Conservation (phyloP, 495 filamentous ascomycete species). For the Cercophora scortea region DNA sequence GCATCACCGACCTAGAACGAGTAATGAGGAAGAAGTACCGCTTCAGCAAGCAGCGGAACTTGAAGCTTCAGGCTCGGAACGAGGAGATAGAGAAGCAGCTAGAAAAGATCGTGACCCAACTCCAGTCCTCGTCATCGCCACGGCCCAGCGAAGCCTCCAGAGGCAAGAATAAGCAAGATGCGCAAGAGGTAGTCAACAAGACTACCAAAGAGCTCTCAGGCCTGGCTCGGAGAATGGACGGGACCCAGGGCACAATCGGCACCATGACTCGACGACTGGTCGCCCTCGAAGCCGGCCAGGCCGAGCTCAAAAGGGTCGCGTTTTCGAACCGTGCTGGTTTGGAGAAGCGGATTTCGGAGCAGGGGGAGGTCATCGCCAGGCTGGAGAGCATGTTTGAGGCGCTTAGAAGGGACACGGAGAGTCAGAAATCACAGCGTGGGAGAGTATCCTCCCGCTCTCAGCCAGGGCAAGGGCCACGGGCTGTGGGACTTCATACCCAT, state of each 20-base stretch:
- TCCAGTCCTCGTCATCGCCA: no score
- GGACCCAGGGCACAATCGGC: no score
- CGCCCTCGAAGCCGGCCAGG: background rate
- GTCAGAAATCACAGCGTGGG: no score
- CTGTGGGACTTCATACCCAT: background rate
- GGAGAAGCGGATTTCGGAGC: background rate
- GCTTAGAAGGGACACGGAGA: background rate
- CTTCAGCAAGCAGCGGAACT: background rate
- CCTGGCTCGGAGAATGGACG: background rate
- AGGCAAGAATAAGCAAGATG: no score
- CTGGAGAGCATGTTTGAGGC: background rate
- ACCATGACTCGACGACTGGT: background rate
- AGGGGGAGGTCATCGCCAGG: background rate
- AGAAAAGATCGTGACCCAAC: no score
- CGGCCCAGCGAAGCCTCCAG: no score
- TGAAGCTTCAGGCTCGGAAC: background rate
- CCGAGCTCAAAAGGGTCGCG: no score
- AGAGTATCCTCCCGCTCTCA: no score
- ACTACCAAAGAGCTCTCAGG: background rate
- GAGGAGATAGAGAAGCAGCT: background rate
- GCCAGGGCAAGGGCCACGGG: background rate
- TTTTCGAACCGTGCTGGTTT: background rate
- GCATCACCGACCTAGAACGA: background rate
- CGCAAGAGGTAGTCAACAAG: no score
- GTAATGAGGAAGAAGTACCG: background rate